These are phyloP conservation scores for Arabis hirsuta DNA, from an alignment of 345 rosid species.

Conservation along the genomic window DNA sequence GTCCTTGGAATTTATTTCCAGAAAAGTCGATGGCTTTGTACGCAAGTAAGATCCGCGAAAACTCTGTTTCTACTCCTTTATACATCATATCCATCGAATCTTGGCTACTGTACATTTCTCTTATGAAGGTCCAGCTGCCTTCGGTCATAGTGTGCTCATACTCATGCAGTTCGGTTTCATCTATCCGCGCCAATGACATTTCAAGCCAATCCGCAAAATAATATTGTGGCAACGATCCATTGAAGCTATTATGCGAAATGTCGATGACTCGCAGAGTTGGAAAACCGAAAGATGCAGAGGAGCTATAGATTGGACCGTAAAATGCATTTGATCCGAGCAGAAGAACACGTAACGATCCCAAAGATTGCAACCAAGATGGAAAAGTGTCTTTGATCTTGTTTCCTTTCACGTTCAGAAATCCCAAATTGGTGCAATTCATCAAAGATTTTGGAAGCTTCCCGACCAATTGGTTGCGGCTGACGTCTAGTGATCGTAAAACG, in stretches of 20 bases:
- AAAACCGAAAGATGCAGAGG: not conserved
- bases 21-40: slow-evolving; percentile 10
- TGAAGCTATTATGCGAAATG: slow-evolving; percentile 44
- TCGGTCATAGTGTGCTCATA: no score
- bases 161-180: no score
- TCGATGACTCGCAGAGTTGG: slow-evolving; percentile 50
- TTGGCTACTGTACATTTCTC: no score
- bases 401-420: slow-evolving; percentile 48
- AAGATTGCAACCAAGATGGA: slow-evolving; percentile 20
- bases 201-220: slow-evolving; percentile 3
- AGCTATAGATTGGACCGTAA: slow-evolving; percentile 26
- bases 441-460: slow-evolving; percentile 40
- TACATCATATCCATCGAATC: not conserved
- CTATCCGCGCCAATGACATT: slow-evolving; percentile 4
- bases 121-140: no score
- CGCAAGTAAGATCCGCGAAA: not conserved
- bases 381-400: slow-evolving; percentile 44
- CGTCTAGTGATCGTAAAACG: not conserved
- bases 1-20: not conserved
- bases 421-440: slow-evolving; percentile 33
- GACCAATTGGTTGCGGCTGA: slow-evolving; percentile 32
- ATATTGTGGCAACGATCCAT: not conserved
- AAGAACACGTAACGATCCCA: slow-evolving; percentile 35
- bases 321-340: slow-evolving; percentile 49
- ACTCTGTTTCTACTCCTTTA: slow-evolving; percentile 1